These are phyloP conservation scores for Alternaria sp. DNA, from an alignment of 2,329 filamentous ascomycete genomes.

Conservation along the genomic window DNA sequence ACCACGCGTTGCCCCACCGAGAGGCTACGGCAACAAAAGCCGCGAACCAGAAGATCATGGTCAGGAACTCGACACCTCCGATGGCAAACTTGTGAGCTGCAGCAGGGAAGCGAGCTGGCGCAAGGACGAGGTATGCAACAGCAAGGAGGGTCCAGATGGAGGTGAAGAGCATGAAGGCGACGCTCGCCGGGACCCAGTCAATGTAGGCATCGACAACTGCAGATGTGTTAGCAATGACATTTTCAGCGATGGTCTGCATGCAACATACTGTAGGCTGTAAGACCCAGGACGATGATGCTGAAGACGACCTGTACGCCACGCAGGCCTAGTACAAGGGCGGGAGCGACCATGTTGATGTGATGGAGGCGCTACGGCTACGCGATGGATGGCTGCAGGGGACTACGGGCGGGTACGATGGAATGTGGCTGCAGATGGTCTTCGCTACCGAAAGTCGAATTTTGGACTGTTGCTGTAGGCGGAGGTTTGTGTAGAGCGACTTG, in stretches of 20 bases:
- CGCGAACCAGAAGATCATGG: constrained; percentile 91
- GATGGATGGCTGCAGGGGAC: constrained; percentile 5
- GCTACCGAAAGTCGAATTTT: constrained; percentile 1
- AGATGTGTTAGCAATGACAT: constrained; percentile 9
- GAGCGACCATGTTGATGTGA: constrained; percentile 32
- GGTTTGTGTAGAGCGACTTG: constrained; percentile 1
- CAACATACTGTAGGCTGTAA: constrained; percentile 77
- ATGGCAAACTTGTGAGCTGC: constrained; percentile 74
- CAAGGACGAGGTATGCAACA: constrained; percentile 75
- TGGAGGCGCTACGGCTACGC: constrained; percentile 4
- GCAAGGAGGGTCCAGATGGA: constrained; percentile 76
- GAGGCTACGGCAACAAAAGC: constrained; percentile 81
- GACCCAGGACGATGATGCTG: constrained; percentile 77
- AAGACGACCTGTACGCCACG: constrained; percentile 75
- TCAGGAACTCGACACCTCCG: constrained; percentile 74
- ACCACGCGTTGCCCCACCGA: constrained; percentile 65
- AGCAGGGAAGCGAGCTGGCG: constrained; percentile 67
- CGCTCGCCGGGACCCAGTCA: constrained; percentile 61
- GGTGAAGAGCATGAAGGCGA: constrained; percentile 84
- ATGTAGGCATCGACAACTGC: constrained; percentile 61
- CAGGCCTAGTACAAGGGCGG: constrained; percentile 65
- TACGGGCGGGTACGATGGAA: constrained; percentile 7
- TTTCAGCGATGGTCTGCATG: background rate
- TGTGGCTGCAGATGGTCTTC: constrained; percentile 9
- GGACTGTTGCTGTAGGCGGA: background rate